Conservation (phyloP, 805 yeast species). For the Saccharomycopsis fodiens region DNA sequence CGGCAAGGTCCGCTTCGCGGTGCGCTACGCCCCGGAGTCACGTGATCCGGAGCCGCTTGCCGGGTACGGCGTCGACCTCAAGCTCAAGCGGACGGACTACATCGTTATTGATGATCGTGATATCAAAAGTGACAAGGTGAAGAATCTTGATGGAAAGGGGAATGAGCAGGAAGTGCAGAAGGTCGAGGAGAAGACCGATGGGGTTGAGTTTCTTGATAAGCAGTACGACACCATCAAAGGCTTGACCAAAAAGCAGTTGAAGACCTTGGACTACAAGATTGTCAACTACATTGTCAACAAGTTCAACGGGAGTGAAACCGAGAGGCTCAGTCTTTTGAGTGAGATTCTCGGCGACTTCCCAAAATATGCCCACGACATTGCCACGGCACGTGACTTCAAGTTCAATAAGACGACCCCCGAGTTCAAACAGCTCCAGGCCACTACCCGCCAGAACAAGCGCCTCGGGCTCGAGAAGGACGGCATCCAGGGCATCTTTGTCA, state of each 20-base stretch:
- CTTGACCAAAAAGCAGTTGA: constrained; percentile 28
- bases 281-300: constrained; percentile 26
- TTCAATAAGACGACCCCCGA: constrained; percentile 8
- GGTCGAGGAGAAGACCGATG: constrained; percentile 3
- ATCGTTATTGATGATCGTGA: constrained; percentile 58
- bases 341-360: constrained; percentile 48
- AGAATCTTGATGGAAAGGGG: constrained; percentile 22
- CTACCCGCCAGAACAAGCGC: constrained; percentile 28
- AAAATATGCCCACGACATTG: constrained; percentile 36
- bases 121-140: constrained; percentile 22
- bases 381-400: constrained; percentile 21
- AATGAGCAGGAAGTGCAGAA: constrained; percentile 24
- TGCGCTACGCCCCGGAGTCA: constrained; percentile 49
- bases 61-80: constrained; percentile 64
- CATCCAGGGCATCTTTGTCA: constrained; percentile 48
- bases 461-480: constrained; percentile 34
- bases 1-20: constrained; percentile 64
- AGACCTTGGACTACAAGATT: constrained; percentile 34
- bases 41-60: constrained; percentile 28
- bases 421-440: constrained; percentile 25
- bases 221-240: constrained; percentile 28
- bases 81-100: constrained; percentile 60
- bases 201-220: constrained; percentile 21
- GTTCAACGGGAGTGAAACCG: constrained; percentile 21
- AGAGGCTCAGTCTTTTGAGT: constrained; percentile 33